A percentile compares a stretch with the other conserved stretches of the same genome.
These are phyloP conservation scores for Debaryomycetaceae sp. DNA, from an alignment of 1,139 yeast genomes.

Conservation along the genomic window DNA sequence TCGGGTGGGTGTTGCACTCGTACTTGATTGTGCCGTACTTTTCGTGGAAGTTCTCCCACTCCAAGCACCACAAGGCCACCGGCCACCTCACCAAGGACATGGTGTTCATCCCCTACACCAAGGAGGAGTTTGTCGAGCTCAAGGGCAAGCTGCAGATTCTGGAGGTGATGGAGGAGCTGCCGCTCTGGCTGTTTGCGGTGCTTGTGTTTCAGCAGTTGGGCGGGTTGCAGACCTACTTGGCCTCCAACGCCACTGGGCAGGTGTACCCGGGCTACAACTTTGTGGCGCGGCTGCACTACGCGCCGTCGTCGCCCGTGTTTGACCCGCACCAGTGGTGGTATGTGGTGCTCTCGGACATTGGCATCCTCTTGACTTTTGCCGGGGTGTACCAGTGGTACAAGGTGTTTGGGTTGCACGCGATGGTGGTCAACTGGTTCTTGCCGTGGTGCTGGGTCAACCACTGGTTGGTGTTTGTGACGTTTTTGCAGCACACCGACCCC, in stretches of 20 bases:
- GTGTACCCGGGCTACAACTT: slow-evolving; percentile 48
- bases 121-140: slow-evolving; percentile 45
- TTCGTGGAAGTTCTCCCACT: slow-evolving; percentile 80
- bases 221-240: slow-evolving; percentile 67
- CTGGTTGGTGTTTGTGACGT: slow-evolving; percentile 85
- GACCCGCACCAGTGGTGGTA: slow-evolving; percentile 68
- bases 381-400: slow-evolving; percentile 62
- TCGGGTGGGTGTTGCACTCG: slow-evolving; percentile 83
- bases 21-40: slow-evolving; percentile 77
- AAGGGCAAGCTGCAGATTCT: slow-evolving; percentile 40
- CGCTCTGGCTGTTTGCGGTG: slow-evolving; percentile 52
- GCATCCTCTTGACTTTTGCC: slow-evolving; percentile 51
- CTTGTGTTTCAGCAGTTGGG: slow-evolving; percentile 69
- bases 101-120: slow-evolving; percentile 74
- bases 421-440: slow-evolving; percentile 66
- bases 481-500: slow-evolving; percentile 80
- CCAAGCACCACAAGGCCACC: slow-evolving; percentile 85
- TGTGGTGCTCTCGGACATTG: slow-evolving; percentile 69
- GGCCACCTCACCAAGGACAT: slow-evolving; percentile 78
- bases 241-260: slow-evolving; percentile 77
- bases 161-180: slow-evolving; percentile 71
- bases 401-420: slow-evolving; percentile 58
- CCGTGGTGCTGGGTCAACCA: slow-evolving; percentile 84
- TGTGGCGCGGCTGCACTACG: slow-evolving; percentile 53
- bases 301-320: slow-evolving; percentile 70